Base-by-base conservation (phyloP, 2,329 filamentous ascomycete genomes). In the Aspergillus nomiae region DNA sequence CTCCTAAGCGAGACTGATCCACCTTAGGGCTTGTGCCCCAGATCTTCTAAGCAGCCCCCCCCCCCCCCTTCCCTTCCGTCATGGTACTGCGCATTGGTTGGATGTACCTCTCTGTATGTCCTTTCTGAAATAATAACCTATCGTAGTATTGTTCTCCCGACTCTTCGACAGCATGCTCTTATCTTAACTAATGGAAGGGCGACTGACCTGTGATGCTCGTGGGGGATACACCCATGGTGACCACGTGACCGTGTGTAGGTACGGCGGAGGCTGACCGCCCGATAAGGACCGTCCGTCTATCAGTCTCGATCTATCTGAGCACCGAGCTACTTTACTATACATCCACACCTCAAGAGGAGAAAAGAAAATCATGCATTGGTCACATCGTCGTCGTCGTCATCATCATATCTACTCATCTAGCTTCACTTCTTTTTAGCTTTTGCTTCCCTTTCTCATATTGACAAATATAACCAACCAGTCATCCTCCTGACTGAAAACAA, bases 11-110 rank as follows among this genome's bases (percentile, higher is more conserved):
- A 78, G 71, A 54, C 64, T 68, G 65, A 51, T 68, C 75, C 75
- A 76, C 73, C 63, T 72, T 78, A 78, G 76, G 76, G 76, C 66
- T 78, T 65, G 58, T 73, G 71, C 73, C 73, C 70, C 70, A 62
- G 64, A 50, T 50, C 21, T 50, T 28, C 16, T 19, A 41, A 41
- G 38, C 38, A n/a, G 34, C 11, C 8, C 32, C 32, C 38, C 38
- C 19, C 36, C 8, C 32, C 32, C 38, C 38, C 19, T 14, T 24
- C 21, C n/a, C 38, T 41, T 19, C 38, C 38, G 38, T 41, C 38
- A 41, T 41, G 14, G 38, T 4, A 8, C n/a, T 19, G 38, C 10
- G 7, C 38, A n/a, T 41, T n/a, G 38, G 38, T 41, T n/a, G 38
- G 38, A 41, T 7, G 38, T 41, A 9, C 38, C 38, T 41, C 8